These are phyloP conservation scores for Penicillium bovifimosum DNA, from an alignment of 495 filamentous ascomycete species.

Conservation along the genomic window DNA sequence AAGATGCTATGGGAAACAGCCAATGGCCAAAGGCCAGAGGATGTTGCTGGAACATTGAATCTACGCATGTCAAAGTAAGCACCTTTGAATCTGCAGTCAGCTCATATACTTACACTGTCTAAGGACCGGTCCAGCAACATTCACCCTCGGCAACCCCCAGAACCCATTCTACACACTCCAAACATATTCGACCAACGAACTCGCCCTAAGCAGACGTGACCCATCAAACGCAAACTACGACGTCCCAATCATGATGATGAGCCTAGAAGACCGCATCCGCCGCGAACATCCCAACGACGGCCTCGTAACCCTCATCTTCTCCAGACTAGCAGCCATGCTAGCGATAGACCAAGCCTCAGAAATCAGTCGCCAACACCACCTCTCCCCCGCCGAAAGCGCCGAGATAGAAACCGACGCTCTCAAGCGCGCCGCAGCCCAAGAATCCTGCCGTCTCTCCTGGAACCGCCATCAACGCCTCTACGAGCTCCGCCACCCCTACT, in stretches of 20 bases:
- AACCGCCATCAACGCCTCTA: slow-evolving; percentile 56
- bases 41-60: slow-evolving; percentile 36
- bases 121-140: slow-evolving; percentile 34
- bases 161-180: slow-evolving; percentile 45
- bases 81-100: too few species aligned
- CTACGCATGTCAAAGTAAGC: slow-evolving; percentile 43
- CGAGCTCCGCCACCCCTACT: slow-evolving; percentile 65
- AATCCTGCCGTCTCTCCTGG: slow-evolving; percentile 69
- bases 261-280: slow-evolving; percentile 52
- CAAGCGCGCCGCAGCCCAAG: slow-evolving; percentile 59
- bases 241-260: slow-evolving; percentile 52
- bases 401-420: slow-evolving; percentile 53
- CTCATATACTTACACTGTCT: slow-evolving; percentile 15
- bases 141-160: slow-evolving; percentile 34
- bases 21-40: slow-evolving; percentile 46
- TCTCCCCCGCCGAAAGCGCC: slow-evolving; percentile 39
- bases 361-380: slow-evolving; percentile 33
- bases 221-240: slow-evolving; percentile 33
- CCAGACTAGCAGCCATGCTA: slow-evolving; percentile 61
- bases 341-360: slow-evolving; percentile 58
- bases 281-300: slow-evolving; percentile 59
- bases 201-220: slow-evolving; percentile 35
- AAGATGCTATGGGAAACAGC: slow-evolving; percentile 48
- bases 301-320: slow-evolving; percentile 68
- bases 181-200: slow-evolving; percentile 37